Percentiles rank a stretch among this genome's conserved stretches.
Conservation (phyloP, 1,284 basidiomycete species). For the Pulveroboletus sp. region DNA sequence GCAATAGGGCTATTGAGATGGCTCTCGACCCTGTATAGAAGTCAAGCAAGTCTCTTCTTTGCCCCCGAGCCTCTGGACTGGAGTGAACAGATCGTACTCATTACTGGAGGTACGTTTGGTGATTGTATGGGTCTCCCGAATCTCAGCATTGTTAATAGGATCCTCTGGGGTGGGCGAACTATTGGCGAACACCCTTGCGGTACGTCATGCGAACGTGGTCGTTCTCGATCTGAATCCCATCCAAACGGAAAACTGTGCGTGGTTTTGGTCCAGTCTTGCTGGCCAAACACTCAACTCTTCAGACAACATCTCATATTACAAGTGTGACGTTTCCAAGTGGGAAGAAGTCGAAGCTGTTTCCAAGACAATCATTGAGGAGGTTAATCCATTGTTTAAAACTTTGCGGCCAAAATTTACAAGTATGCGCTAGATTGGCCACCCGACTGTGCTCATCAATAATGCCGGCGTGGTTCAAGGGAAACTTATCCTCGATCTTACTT, state of each 20-base stretch:
- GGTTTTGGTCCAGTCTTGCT: neutral
- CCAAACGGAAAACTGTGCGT: constrained; percentile 76
- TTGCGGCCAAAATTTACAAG: neutral
- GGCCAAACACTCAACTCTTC: neutral
- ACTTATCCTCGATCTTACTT: constrained; percentile 71
- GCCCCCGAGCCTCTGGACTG: constrained; percentile 65
- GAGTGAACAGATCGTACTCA: constrained; percentile 81
- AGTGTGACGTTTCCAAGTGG: constrained; percentile 88
- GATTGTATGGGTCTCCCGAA: neutral
- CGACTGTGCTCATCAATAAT: constrained; percentile 92
- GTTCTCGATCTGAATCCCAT: constrained; percentile 82
- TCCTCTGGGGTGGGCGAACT: constrained; percentile 86
- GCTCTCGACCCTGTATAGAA: constrained; percentile 68
- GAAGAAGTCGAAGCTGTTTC: constrained; percentile 74
- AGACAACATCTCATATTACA: constrained; percentile 81
- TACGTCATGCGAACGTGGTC: constrained; percentile 77
- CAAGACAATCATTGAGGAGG: constrained; percentile 71
- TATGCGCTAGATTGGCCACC: constrained; percentile 69
- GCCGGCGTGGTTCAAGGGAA: constrained; percentile 95
- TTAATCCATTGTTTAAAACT: constrained; percentile 26
- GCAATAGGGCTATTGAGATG: constrained; percentile 62
- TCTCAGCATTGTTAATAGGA: constrained; percentile 43
- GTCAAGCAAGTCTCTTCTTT: constrained; percentile 62
- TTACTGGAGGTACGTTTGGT: constrained; percentile 75
- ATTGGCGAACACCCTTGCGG: constrained; percentile 79